Evolutionary conservation across 495 filamentous ascomycete species (phyloP), one percentile per base, ranked within the genome.

Genomic region (Hypoxylon lienhwacheense): DNA sequence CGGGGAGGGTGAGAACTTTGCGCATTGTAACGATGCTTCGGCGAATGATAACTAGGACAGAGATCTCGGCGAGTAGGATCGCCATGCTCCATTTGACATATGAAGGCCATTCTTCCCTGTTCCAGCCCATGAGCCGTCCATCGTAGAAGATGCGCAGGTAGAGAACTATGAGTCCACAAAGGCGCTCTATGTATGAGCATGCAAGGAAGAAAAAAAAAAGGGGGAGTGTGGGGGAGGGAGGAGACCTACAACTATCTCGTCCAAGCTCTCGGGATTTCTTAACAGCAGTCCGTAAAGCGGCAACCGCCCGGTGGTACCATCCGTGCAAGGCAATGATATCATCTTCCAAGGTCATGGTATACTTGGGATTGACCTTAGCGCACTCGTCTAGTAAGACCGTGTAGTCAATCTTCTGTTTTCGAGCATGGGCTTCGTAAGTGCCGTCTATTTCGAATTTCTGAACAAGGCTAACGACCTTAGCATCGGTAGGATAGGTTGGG

Each of bases 81-180:
- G 62, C 42, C 4, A 75, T 24, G 19, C 70, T 73, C 37, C 63
- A 73, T 7, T 53, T 47, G 6, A 76, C 48, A 39, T 81, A 79
- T 6, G 55, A 20, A 11, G 53, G 67, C 77, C 76, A 81, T 44
- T 79, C 65, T 48, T 81, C 79, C 14, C 61, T 70, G 47, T 81
- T 81, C 79, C 78, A 83, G 7, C 79, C 78, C 6, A 79, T 68
- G 25, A 77, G 74, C 44, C 75, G 66, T 53, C 80, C 78, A 11
- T 77, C 79, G 52, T 79, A 81, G 65, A 83, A 83, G 8, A 83
- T 59, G 5, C 80, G 75, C 24, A 83, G 66, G 47, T 81, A 82
- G 3, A 83, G 62, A 12, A 68, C 69, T 65, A 20, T 46, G 16
- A 2, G 22, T 56, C 45, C 53, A 37, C 31, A 22, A 40, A 12